Percentiles rank a stretch among this genome's conserved stretches.
phyloP scores from a whole-genome alignment of 768 basidiomycete species.

The Serendipita vermifera region DNA sequence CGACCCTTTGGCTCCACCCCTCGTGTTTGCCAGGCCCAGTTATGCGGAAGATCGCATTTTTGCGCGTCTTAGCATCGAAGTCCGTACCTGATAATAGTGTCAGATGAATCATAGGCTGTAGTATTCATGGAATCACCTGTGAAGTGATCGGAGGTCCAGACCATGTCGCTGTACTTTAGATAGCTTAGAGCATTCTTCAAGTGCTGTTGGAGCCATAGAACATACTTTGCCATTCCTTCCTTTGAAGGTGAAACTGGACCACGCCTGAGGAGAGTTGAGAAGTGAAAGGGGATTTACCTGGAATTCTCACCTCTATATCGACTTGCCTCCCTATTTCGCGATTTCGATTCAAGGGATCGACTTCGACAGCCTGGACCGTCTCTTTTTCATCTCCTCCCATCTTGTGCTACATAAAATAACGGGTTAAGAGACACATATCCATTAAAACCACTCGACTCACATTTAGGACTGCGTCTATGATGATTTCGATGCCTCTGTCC shows the following conservation, averaged over 20 bases:
- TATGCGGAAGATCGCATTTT: conserved; percentile 60
- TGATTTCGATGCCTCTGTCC: conserved; percentile 53
- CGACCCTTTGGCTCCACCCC: conserved; percentile 74
- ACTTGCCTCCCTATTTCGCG: conserved; percentile 43
- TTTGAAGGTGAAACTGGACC: conserved; percentile 81
- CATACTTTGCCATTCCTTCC: conserved; percentile 25
- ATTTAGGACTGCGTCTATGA: conserved; percentile 84
- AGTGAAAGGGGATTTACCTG: too few relatives aligned
- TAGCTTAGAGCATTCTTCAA: conserved; percentile 9
- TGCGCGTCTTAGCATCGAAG: conserved; percentile 58
- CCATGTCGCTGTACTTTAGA: conserved; percentile 51
- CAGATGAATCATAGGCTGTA: neutral
- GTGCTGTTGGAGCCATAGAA: conserved; percentile 11
- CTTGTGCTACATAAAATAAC: conserved; percentile 44
- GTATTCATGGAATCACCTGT: conserved; percentile 37
- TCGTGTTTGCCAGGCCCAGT: conserved; percentile 43
- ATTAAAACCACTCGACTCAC: conserved; percentile 29
- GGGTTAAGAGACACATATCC: neutral
- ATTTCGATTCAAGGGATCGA: conserved; percentile 54
- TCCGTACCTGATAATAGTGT: conserved; percentile 52
- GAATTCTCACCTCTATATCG: conserved; percentile 69
- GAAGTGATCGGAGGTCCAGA: conserved; percentile 70
- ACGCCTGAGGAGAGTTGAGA: conserved; percentile 43
- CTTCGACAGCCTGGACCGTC: conserved; percentile 52
- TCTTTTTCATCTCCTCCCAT: conserved; percentile 72